A percentile compares a stretch with the other conserved stretches of the same genome.
phyloP scores from a whole-genome alignment of 2,329 filamentous ascomycete species.

The Pseudogymnoascus destructans region DNA sequence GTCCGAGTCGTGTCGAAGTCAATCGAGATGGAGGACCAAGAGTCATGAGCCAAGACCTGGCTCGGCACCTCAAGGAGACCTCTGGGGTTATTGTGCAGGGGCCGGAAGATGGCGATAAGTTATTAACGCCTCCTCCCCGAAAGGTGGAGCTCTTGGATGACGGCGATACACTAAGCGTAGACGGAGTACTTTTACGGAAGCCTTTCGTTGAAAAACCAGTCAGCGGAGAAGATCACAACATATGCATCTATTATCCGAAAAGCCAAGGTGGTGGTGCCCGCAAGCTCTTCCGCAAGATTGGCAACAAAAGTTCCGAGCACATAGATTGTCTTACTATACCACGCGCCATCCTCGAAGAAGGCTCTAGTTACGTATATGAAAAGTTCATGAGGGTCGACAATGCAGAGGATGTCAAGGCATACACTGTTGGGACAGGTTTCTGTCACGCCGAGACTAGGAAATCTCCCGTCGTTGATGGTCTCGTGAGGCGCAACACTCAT shows the following conservation, averaged over 20 bases:
- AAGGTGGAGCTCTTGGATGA: constrained; percentile 81
- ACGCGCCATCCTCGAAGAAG: constrained; percentile 65
- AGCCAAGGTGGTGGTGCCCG: constrained; percentile 78
- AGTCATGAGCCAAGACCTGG: constrained; percentile 65
- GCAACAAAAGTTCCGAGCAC: constrained; percentile 97
- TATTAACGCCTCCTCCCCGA: constrained; percentile 37
- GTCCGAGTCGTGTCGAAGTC: constrained; percentile 77
- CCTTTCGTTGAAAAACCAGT: constrained; percentile 97
- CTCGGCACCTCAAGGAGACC: constrained; percentile 64
- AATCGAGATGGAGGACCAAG: constrained; percentile 83
- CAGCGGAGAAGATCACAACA: constrained; percentile 98
- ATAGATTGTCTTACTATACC: constrained; percentile 65
- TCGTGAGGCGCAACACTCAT: constrained; percentile 91
- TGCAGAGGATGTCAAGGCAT: constrained; percentile 95
- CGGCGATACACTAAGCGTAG: constrained; percentile 75
- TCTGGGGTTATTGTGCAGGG: constrained; percentile 67
- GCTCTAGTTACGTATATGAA: constrained; percentile 87
- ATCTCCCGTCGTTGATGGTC: constrained; percentile 89
- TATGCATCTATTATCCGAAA: constrained; percentile 91
- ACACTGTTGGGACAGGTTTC: constrained; percentile 84
- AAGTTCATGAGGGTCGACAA: constrained; percentile 96
- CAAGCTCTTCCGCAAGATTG: constrained; percentile 89
- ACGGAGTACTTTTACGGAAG: constrained; percentile 70
- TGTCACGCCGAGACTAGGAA: constrained; percentile 97
- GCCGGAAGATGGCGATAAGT: constrained; percentile 51